A percentile compares a stretch with the other conserved stretches of the same genome.
These are phyloP conservation scores for Camelina laxa DNA, from an alignment of 345 rosid species.

Conservation along the genomic window DNA sequence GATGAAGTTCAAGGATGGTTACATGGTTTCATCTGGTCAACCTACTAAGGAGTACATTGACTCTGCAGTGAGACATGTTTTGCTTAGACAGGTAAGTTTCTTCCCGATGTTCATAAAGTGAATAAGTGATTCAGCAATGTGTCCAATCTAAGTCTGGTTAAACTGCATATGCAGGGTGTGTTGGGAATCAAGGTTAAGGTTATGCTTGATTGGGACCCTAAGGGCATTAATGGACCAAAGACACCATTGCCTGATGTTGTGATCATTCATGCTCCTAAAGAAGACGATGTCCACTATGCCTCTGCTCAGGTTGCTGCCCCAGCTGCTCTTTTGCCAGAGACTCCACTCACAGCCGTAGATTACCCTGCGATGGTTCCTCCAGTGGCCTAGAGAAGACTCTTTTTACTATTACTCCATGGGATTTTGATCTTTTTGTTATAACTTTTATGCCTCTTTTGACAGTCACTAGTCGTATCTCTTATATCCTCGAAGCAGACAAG, in stretches of 20 bases:
- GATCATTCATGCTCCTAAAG: constrained; percentile 80
- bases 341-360: constrained; percentile 44
- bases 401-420: not conserved
- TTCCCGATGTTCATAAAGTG: not conserved
- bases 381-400: constrained; percentile 40
- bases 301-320: constrained; percentile 24
- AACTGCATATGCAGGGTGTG: constrained; percentile 52
- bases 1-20: constrained; percentile 91
- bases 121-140: not conserved
- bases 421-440: constrained; percentile 5
- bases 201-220: constrained; percentile 85
- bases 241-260: constrained; percentile 82
- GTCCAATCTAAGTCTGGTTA: not conserved
- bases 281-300: constrained; percentile 42
- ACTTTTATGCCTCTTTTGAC: not conserved
- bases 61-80: constrained; percentile 76
- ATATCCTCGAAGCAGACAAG: not conserved
- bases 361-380: constrained; percentile 52
- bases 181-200: constrained; percentile 78
- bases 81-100: constrained; percentile 66
- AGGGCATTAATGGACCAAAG: constrained; percentile 67
- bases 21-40: constrained; percentile 93
- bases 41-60: constrained; percentile 85
- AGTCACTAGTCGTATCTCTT: not conserved
- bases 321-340: constrained; percentile 26